phyloP scores from a whole-genome alignment of 78 protist species.

The Dictyostelium intermedium region DNA sequence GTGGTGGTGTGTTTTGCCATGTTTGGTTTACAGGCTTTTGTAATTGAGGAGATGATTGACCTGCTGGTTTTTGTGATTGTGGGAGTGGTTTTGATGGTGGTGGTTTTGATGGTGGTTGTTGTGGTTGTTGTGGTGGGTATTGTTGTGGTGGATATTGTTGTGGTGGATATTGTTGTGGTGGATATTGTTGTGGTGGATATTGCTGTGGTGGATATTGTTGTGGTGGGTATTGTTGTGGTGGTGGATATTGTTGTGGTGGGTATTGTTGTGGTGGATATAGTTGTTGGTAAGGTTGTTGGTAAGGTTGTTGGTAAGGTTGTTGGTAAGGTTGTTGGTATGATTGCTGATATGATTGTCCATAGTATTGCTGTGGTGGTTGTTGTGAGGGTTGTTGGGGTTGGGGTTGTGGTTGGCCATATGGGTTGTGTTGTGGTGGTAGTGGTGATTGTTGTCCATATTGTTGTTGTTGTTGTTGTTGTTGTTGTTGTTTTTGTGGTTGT shows the following conservation, averaged over 20 bases:
- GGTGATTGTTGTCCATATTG: not conserved
- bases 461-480: not conserved
- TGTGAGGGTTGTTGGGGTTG: not conserved
- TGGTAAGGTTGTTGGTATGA: not conserved
- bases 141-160: not conserved
- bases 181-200: not conserved
- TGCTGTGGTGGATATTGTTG: not conserved
- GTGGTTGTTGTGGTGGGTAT: not conserved
- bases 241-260: not conserved
- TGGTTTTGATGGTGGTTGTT: not conserved
- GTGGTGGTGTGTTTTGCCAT: not conserved
- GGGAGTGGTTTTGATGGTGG: not conserved
- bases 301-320: not conserved
- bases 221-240: not conserved
- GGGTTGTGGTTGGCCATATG: not conserved
- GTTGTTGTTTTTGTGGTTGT: not conserved
- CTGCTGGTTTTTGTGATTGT: not conserved
- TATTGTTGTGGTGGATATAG: not conserved
- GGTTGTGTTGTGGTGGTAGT: not conserved
- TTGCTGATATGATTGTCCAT: not conserved
- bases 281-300: not conserved
- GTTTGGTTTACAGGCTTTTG: not conserved
- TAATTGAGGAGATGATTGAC: not conserved
- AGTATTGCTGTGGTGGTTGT: not conserved
- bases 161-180: not conserved